Evolutionary conservation across 2,329 filamentous ascomycete genomes (phyloP).

Genomic region (Monilinia aucupariae): DNA sequence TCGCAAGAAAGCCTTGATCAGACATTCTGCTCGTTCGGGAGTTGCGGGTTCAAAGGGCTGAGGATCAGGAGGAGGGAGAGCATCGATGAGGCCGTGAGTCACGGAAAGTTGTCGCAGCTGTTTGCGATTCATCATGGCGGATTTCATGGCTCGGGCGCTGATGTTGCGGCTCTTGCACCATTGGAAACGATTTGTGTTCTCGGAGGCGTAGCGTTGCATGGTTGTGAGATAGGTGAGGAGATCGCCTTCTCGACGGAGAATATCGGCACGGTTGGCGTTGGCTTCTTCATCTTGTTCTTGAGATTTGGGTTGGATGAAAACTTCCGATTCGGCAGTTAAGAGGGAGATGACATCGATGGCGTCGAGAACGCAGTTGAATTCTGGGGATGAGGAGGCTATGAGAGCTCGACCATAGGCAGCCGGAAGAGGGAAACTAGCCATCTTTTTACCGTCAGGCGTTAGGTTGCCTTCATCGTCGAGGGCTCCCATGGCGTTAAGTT

Average conservation of each 20-base stretch:
- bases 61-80: constrained; percentile 45
- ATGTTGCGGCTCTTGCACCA: constrained; percentile 57
- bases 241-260: constrained; percentile 58
- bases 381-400: constrained; percentile 66
- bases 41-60: constrained; percentile 51
- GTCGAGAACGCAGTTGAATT: constrained; percentile 69
- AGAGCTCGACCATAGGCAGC: constrained; percentile 77
- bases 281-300: constrained; percentile 52
- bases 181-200: constrained; percentile 45
- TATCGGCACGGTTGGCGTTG: constrained; percentile 49
- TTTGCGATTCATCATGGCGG: constrained; percentile 56
- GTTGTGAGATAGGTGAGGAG: constrained; percentile 60
- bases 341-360: constrained; percentile 76
- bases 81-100: constrained; percentile 43
- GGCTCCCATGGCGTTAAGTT: constrained; percentile 73
- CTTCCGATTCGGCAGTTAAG: constrained; percentile 57
- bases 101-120: constrained; percentile 55
- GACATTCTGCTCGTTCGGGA: constrained; percentile 47
- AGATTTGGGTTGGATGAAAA: constrained; percentile 55
- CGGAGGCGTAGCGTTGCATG: constrained; percentile 55
- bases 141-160: constrained; percentile 56
- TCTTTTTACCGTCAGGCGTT: constrained; percentile 65
- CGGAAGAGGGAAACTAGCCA: constrained; percentile 78
- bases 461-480: constrained; percentile 67
- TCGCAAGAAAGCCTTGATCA: constrained; percentile 57